phyloP scores from a whole-genome alignment of 164 flowering plant species.

The Buxus sempervirens region DNA sequence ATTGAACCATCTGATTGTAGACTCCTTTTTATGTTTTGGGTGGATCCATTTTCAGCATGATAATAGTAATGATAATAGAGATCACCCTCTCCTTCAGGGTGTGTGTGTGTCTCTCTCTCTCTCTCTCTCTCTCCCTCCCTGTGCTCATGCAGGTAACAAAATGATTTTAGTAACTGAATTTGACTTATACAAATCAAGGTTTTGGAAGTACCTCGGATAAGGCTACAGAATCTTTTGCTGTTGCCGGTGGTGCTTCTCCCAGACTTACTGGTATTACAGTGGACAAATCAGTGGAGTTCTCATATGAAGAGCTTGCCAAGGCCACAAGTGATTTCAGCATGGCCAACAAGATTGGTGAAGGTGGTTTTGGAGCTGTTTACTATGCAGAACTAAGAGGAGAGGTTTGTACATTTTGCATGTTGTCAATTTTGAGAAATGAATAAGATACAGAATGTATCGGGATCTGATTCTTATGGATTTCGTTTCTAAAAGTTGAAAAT shows the following conservation, averaged over 20 bases:
- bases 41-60: no score
- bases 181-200: slow-evolving; percentile 4
- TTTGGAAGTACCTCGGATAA: neutral
- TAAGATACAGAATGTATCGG: neutral
- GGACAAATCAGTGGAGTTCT: slow-evolving; percentile 85
- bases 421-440: neutral
- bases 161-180: neutral
- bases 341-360: slow-evolving; percentile 80
- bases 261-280: slow-evolving; percentile 58
- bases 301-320: slow-evolving; percentile 83
- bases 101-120: neutral
- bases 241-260: neutral
- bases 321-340: slow-evolving; percentile 74
- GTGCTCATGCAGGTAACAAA: neutral
- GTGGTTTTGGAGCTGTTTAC: slow-evolving; percentile 93
- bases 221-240: neutral
- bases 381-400: slow-evolving; percentile 94
- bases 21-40: no score
- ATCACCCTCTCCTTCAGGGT: neutral
- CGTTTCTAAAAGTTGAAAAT: no score
- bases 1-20: no score
- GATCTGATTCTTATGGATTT: no score
- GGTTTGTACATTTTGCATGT: slow-evolving; percentile 32
- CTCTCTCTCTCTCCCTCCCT: slow-evolving; percentile 1
- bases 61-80: no score